Percentiles rank a stretch among this genome's conserved stretches.
Conservation (phyloP, 257 asterid genomes). For the Jacaranda mimosifolia region DNA sequence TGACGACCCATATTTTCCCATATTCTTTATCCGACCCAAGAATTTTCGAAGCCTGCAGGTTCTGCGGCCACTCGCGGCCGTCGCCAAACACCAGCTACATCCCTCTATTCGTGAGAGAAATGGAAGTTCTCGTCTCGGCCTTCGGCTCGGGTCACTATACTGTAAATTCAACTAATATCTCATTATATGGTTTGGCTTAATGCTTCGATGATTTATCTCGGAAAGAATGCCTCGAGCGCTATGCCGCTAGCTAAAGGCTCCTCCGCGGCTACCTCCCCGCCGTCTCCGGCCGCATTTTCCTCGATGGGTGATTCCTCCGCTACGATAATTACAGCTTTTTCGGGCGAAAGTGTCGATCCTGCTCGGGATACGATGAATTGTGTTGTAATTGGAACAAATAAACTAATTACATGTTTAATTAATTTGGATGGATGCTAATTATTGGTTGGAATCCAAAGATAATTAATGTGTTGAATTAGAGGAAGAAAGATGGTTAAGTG, state of each 20-base stretch:
- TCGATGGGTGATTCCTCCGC: slow-evolving; percentile 89
- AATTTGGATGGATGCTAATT: no score
- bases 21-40: slow-evolving; percentile 62
- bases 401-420: no score
- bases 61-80: slow-evolving; percentile 57
- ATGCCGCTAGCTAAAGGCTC: slow-evolving; percentile 76
- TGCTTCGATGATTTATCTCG: slow-evolving; percentile 68
- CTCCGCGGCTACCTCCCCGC: slow-evolving; percentile 78
- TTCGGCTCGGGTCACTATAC: slow-evolving; percentile 53
- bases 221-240: slow-evolving; percentile 83
- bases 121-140: slow-evolving; percentile 68
- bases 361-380: slow-evolving; percentile 57
- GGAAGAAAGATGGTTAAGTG: no score
- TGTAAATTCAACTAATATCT: slow-evolving; percentile 34
- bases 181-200: slow-evolving; percentile 66
- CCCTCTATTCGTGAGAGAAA: slow-evolving; percentile 61
- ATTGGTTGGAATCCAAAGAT: no score
- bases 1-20: not conserved
- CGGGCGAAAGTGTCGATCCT: slow-evolving; percentile 60
- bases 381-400: no score
- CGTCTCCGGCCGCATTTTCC: slow-evolving; percentile 65
- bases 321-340: slow-evolving; percentile 67
- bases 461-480: no score
- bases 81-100: slow-evolving; percentile 47
- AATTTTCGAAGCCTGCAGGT: slow-evolving; percentile 61